phyloP scores from a whole-genome alignment of 2,329 filamentous ascomycete species.

The Exophiala sp. region DNA sequence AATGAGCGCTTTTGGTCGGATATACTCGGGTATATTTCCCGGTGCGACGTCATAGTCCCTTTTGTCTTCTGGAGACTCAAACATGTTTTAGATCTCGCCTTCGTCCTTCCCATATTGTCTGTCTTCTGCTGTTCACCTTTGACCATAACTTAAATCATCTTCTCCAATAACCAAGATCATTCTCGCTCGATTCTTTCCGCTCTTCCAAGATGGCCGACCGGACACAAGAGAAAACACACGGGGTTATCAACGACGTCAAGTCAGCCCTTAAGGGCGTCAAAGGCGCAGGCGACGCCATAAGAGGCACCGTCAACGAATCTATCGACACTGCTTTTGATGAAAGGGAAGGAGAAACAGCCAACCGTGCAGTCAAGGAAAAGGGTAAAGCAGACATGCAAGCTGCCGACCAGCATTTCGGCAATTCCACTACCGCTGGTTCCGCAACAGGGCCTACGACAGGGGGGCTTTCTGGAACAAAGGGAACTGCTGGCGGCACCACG shows the following conservation, averaged over 20 bases:
- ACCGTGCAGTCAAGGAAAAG: slow-evolving; percentile 19
- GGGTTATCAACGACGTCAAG: slow-evolving; percentile 14
- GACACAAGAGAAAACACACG: slow-evolving; percentile 14
- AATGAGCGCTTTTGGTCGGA: not conserved
- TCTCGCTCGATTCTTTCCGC: too few relatives aligned
- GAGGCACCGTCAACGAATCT: slow-evolving; percentile 20
- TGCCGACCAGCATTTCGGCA: slow-evolving; percentile 12
- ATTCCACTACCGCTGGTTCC: not conserved
- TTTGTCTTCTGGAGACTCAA: not conserved
- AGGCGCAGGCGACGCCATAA: slow-evolving; percentile 20
- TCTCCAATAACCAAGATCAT: too few relatives aligned
- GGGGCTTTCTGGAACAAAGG: slow-evolving; percentile 6
- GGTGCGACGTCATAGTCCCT: not conserved
- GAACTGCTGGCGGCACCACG: slow-evolving; percentile 7
- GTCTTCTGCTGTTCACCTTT: too few relatives aligned
- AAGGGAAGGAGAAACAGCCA: slow-evolving; percentile 13
- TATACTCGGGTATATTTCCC: not conserved
- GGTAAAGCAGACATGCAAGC: slow-evolving; percentile 14
- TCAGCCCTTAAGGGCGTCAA: slow-evolving; percentile 19
- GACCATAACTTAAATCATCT: too few relatives aligned
- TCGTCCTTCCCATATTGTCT: too few relatives aligned
- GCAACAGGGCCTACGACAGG: slow-evolving; percentile 1
- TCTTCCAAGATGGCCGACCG: slow-evolving; percentile 13
- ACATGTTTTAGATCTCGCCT: not conserved
- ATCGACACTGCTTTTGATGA: slow-evolving; percentile 22